Evolutionary conservation across 2,329 filamentous ascomycete species (phyloP).

Genomic region (Neurospora sp.): DNA sequence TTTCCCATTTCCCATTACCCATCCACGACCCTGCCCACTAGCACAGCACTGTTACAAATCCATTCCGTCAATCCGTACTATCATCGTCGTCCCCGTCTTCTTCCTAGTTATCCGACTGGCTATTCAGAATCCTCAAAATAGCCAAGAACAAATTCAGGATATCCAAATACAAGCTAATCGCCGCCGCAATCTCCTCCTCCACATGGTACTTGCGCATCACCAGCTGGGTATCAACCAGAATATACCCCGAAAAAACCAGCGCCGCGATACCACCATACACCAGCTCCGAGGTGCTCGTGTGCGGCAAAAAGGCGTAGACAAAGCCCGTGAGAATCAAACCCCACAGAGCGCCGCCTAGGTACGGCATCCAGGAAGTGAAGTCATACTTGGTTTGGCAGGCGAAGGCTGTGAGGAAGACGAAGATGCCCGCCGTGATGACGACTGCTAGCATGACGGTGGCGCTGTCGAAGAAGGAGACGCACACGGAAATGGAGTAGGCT

Average conservation of each 20-base stretch:
- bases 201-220: slow-evolving; percentile 94
- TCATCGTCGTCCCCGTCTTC: neutral
- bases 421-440: slow-evolving; percentile 75
- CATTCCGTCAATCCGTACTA: neutral
- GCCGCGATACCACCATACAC: slow-evolving; percentile 74
- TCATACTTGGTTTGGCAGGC: slow-evolving; percentile 98
- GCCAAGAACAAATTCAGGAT: slow-evolving; percentile 95
- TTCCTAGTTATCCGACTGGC: slow-evolving; percentile 78
- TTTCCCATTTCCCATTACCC: neutral
- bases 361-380: slow-evolving; percentile 95
- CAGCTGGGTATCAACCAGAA: slow-evolving; percentile 91
- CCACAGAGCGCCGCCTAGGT: slow-evolving; percentile 86
- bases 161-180: slow-evolving; percentile 90
- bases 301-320: slow-evolving; percentile 81
- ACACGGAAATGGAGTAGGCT: slow-evolving; percentile 85
- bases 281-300: slow-evolving; percentile 71
- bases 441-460: slow-evolving; percentile 83
- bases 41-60: neutral
- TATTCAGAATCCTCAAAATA: slow-evolving; percentile 93
- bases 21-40: neutral
- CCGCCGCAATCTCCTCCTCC: slow-evolving; percentile 93
- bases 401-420: slow-evolving; percentile 71
- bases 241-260: slow-evolving; percentile 87
- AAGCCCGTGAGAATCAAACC: slow-evolving; percentile 85
- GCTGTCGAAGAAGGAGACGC: slow-evolving; percentile 82